Evolutionary conservation across 495 filamentous ascomycete species (phyloP).

Genomic region (Halenospora varia): DNA sequence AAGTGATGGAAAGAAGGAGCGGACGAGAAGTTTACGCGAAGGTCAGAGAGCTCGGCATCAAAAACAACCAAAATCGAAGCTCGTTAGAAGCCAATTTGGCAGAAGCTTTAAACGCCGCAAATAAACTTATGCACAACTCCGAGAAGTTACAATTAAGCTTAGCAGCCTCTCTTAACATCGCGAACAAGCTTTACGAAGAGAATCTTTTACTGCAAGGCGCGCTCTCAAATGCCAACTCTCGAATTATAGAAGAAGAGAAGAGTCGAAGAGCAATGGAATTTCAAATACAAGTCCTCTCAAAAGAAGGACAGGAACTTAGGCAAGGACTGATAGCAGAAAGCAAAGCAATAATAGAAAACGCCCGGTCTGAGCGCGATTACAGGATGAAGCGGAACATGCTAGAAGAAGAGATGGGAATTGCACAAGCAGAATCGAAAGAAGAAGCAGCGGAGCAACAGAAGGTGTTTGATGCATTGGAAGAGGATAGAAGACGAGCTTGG

Average conservation of each 20-base stretch:
- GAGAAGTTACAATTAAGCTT: not conserved
- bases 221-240: not conserved
- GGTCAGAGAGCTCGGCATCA: not conserved
- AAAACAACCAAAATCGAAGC: not conserved
- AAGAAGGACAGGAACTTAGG: not conserved
- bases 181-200: not conserved
- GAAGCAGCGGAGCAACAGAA: not conserved
- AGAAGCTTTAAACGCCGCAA: not conserved
- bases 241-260: not conserved
- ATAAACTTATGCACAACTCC: not conserved
- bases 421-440: not conserved
- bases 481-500: not conserved
- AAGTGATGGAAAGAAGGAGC: not conserved
- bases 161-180: not conserved
- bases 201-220: not conserved
- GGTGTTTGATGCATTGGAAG: not conserved
- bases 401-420: constrained; percentile 1
- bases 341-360: not conserved
- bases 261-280: not conserved
- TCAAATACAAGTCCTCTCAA: not conserved
- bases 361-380: not conserved
- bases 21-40: not conserved
- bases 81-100: not conserved
- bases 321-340: not conserved
- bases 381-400: constrained; percentile 3